Percentiles rank a stretch among this genome's conserved stretches.
Conservation (phyloP, 176 grass and related monocot genomes). For the barley (Hordeum vulgare) region MorexV3_pseudomolecules_assembly NC_058521.1:476833312-476833811, state of each 20-base stretch:
- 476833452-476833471: not conserved
- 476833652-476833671: not conserved
- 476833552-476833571: not conserved
- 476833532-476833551: not conserved
- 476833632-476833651: not conserved
- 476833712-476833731: not conserved
- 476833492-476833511: not conserved
- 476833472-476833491: not conserved
- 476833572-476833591: constrained; percentile 14
- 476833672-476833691: not conserved
- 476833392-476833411: too few relatives aligned
- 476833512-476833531: constrained; percentile 2
- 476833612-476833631: not conserved
- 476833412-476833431: not conserved
- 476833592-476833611: not conserved
- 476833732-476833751: constrained; percentile 20
- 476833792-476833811: not conserved
- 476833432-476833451: not conserved
- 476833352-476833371: not conserved
- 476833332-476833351: constrained; percentile 14
- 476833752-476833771: constrained; percentile 13
- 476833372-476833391: too few relatives aligned
- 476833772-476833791: not conserved
- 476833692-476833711: not conserved
- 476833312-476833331: not conserved